phyloP scores from a whole-genome alignment of 2,329 filamentous ascomycete species.

The Diatrype stigma region DNA sequence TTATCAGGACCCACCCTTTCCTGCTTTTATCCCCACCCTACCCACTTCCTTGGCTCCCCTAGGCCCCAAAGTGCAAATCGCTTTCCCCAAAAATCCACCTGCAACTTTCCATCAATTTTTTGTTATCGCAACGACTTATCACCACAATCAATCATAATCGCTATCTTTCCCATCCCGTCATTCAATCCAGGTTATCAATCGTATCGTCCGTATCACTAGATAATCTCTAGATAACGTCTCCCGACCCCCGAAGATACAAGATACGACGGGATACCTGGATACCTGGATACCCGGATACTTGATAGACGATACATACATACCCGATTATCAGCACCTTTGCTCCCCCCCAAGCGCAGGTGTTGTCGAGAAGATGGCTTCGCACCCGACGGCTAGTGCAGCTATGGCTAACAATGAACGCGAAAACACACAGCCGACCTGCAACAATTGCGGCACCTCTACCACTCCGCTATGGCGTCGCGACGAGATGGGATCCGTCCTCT shows the following conservation, averaged over 20 bases:
- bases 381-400: constrained; percentile 41
- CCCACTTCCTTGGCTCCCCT: too few relatives aligned
- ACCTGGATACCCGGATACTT: too few relatives aligned
- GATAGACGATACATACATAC: too few relatives aligned
- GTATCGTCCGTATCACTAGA: constrained; percentile 8
- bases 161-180: constrained; percentile 13
- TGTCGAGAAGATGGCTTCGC: constrained; percentile 29
- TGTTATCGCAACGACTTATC: constrained; percentile 1
- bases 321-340: too few relatives aligned
- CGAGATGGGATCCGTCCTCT: constrained; percentile 90
- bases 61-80: background rate
- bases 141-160: constrained; percentile 12
- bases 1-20: constrained; percentile 19
- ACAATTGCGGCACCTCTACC: constrained; percentile 93
- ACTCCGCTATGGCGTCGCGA: constrained; percentile 97
- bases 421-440: constrained; percentile 83
- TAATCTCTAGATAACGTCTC: constrained; percentile 2
- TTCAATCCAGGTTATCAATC: constrained; percentile 8
- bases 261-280: too few relatives aligned
- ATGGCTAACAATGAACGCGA: constrained; percentile 53
- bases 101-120: constrained; percentile 1
- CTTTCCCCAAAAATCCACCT: background rate
- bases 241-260: background rate
- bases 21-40: constrained; percentile 9
- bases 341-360: background rate